Conservation (phyloP, 176 grass and related monocot species). For the Stipa capillata region DNA sequence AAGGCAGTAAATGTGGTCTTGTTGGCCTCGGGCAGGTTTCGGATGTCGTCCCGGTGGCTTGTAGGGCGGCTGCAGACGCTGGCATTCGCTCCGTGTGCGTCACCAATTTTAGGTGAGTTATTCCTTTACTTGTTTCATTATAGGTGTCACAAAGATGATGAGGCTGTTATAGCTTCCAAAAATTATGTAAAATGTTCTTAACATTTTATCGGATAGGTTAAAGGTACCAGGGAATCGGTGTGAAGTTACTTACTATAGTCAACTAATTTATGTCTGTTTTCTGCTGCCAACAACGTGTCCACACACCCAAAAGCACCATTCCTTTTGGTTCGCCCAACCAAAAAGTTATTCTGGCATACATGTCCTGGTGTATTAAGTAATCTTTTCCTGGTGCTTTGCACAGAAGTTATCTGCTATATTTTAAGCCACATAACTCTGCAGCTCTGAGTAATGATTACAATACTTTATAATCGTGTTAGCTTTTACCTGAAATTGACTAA, state of each 20-base stretch:
- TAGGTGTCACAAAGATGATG: background rate
- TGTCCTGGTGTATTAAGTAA: no score
- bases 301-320: no score
- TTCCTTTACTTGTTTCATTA: background rate
- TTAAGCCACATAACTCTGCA: background rate
- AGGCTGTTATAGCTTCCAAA: no score
- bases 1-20: background rate
- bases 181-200: no score
- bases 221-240: background rate
- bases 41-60: constrained; percentile 92
- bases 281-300: background rate
- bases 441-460: background rate
- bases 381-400: background rate
- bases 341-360: no score
- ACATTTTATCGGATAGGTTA: no score
- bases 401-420: background rate
- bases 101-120: constrained; percentile 80
- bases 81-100: constrained; percentile 92
- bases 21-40: constrained; percentile 52
- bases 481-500: background rate
- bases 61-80: constrained; percentile 79
- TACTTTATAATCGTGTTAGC: background rate
- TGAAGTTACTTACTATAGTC: background rate
- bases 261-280: background rate
- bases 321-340: no score